Percentiles rank a stretch among this genome's conserved stretches.
These are phyloP conservation scores for Carex kokanica DNA, from an alignment of 176 grass and related monocot genomes.

Conservation along the genomic window DNA sequence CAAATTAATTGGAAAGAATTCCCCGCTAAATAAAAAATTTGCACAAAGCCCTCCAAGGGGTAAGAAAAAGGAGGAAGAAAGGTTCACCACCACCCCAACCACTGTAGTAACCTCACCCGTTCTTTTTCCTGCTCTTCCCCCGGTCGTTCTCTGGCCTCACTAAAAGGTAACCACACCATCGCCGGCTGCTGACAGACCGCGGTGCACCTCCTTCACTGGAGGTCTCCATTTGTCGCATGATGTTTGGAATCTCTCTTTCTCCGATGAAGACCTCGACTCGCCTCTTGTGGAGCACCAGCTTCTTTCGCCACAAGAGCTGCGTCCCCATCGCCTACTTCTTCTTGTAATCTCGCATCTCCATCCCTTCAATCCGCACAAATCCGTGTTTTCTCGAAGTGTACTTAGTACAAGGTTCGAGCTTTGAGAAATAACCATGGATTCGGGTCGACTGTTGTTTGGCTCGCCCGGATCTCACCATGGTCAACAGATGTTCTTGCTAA, in stretches of 20 bases:
- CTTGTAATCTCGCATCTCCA: slow-evolving; percentile 40
- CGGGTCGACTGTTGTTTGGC: slow-evolving; percentile 77
- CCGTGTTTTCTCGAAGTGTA: background rate
- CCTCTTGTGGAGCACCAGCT: slow-evolving; percentile 96
- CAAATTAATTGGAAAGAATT: slow-evolving; percentile 23
- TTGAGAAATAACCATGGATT: slow-evolving; percentile 47
- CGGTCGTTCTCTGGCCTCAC: slow-evolving; percentile 33
- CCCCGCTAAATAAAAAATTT: slow-evolving; percentile 18
- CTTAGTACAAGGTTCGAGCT: slow-evolving; percentile 34
- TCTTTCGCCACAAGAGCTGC: slow-evolving; percentile 98
- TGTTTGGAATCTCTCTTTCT: slow-evolving; percentile 60
- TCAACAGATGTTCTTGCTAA: slow-evolving; percentile 68
- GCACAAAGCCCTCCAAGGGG: background rate
- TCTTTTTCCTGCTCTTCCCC: slow-evolving; percentile 1
- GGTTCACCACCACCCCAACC: slow-evolving; percentile 3
- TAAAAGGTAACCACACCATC: background rate
- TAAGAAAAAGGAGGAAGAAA: background rate
- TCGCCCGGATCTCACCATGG: slow-evolving; percentile 40
- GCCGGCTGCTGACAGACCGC: slow-evolving; percentile 32
- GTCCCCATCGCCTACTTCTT: slow-evolving; percentile 64
- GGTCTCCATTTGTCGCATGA: slow-evolving; percentile 51
- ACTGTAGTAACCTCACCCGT: slow-evolving; percentile 10
- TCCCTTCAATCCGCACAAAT: background rate
- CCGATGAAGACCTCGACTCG: slow-evolving; percentile 87
- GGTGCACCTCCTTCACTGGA: slow-evolving; percentile 46